Base-by-base conservation (phyloP, 2,329 filamentous ascomycete genomes). In the Apiospora rasikravindrae region DNA sequence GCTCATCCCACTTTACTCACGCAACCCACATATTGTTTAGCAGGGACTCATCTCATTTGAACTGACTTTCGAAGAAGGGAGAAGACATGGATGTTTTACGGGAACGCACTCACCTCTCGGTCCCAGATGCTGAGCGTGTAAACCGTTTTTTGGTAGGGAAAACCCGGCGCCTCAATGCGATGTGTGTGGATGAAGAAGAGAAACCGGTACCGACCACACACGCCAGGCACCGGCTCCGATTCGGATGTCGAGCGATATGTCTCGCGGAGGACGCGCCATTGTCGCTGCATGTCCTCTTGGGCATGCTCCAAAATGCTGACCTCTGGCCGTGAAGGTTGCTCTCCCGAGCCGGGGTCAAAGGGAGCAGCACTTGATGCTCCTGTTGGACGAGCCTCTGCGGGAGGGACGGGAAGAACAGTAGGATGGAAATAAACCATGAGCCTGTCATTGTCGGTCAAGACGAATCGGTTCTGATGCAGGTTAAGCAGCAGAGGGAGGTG, bases 81-180 rank as follows among this genome's bases (percentile, higher is more conserved):
- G 26, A 33, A 33, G 13, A 61, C 7, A 11, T 37, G 33, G 33
- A 37, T 37, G 29, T 19, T 14, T 57, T 19, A 5, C 3, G 33
- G 37, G 29, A 19, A 10, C 10, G 4, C 33, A n/a, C 33, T 40
- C 33, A 64, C 57, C 57, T 64, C 57, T 40, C 57, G 33, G 33
- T 64, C 57, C 57, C 57, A 64, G 19, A 64, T 40, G 33, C 57
- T 64, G 57, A 64, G 10, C 22, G 57, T 64, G 11, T 64, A 64
- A 22, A 64, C 57, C 19, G 57, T n/a, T 10, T 40, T 37, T n/a
- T 64, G 57, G 10, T 40, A 40, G 1, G 57, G 57, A 22, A 14
- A 5, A 2, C 11, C 2, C 0, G 19, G 10, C 8, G 22, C 2
- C 4, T 22, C 19, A 19, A 64, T 64, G 19, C 19, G 33, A 40